Percentiles rank a stretch among this genome's conserved stretches.
Evolutionary conservation across 163 green algal genomes (phyloP).

Genomic region (Volvox carteri): DNA sequence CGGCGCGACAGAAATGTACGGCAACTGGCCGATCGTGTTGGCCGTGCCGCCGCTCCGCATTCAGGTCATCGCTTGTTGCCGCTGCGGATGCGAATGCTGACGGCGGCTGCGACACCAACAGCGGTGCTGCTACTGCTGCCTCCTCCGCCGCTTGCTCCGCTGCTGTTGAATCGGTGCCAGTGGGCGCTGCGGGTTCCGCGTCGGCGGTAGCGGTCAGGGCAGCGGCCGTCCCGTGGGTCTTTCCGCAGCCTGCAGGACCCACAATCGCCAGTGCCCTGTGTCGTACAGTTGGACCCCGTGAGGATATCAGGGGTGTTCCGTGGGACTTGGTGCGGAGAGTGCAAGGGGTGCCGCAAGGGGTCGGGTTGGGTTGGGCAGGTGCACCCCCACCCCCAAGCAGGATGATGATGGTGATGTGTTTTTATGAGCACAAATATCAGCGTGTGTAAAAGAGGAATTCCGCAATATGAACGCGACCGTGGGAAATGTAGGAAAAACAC

Average conservation of each 20-base stretch:
- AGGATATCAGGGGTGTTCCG: too few relatives aligned
- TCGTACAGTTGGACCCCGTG: too few relatives aligned
- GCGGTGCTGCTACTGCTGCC: not conserved
- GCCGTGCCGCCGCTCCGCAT: not conserved
- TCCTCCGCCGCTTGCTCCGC: not conserved
- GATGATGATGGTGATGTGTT: too few relatives aligned
- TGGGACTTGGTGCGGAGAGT: too few relatives aligned
- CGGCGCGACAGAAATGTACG: slow-evolving; percentile 12
- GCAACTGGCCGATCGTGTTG: not conserved
- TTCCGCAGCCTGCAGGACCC: slow-evolving; percentile 19
- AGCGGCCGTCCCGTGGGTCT: not conserved
- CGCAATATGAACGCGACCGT: too few relatives aligned
- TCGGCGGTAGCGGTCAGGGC: not conserved
- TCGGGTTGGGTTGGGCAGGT: too few relatives aligned
- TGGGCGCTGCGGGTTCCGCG: not conserved
- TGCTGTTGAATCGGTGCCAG: not conserved
- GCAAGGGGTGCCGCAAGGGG: too few relatives aligned
- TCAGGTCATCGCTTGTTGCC: too few relatives aligned
- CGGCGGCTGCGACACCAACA: not conserved
- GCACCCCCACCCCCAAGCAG: too few relatives aligned
- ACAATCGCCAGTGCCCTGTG: slow-evolving; percentile 24
- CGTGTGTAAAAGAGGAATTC: too few relatives aligned
- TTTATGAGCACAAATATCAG: too few relatives aligned
- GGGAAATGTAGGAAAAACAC: too few relatives aligned
- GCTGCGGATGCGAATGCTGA: not conserved